These are phyloP conservation scores for Zoysia pacifica DNA, from an alignment of 176 grass and related monocot genomes.

Conservation along the genomic window DNA sequence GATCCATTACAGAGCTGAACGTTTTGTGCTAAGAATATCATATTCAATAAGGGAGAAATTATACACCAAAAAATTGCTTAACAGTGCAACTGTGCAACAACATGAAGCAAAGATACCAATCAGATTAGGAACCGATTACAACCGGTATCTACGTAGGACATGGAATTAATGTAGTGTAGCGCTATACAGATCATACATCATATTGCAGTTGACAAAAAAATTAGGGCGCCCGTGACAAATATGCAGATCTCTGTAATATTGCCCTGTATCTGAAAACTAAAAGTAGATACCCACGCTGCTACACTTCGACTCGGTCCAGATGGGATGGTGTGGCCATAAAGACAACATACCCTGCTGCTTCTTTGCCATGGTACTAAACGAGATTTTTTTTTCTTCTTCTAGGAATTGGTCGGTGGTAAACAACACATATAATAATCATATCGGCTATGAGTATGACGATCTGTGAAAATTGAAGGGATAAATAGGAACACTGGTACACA, in stretches of 20 bases:
- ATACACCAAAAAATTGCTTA: not conserved
- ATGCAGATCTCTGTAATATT: not conserved
- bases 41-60: not conserved
- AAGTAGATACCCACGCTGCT: not conserved
- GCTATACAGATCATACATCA: not conserved
- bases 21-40: not conserved
- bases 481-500: not conserved
- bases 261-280: not conserved
- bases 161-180: not conserved
- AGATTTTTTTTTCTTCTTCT: too few species aligned
- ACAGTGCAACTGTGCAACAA: not conserved
- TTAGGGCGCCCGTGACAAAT: not conserved
- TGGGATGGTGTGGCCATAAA: not conserved
- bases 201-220: not conserved
- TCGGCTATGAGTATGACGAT: not conserved
- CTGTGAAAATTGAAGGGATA: slow-evolving; percentile 21
- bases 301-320: not conserved
- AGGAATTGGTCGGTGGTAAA: not conserved
- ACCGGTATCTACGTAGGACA: not conserved
- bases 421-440: slow-evolving; percentile 3
- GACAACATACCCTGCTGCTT: not conserved
- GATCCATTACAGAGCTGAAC: not conserved
- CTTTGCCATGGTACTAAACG: not conserved
- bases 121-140: not conserved
- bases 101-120: not conserved